Percentiles rank a stretch among this genome's conserved stretches.
Conservation (phyloP, 306 rosid genomes). For the Luffa aegyptiaca region DNA sequence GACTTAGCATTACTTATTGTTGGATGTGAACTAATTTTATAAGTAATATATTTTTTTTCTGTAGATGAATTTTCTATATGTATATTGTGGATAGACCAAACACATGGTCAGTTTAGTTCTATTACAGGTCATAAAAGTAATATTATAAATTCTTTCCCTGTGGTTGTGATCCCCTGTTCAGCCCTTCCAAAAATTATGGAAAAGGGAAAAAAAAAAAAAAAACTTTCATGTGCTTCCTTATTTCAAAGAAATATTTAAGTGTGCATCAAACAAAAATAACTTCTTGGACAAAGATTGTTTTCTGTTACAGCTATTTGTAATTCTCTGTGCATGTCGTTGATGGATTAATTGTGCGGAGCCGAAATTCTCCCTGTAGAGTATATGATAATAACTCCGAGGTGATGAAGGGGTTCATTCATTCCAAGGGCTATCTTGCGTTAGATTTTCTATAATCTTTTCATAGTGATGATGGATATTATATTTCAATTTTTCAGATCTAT, state of each 20-base stretch:
- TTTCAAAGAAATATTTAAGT: not conserved
- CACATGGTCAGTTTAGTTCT: not conserved
- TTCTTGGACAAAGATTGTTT: not conserved
- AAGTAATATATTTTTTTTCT: not conserved
- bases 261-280: not conserved
- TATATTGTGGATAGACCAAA: not conserved
- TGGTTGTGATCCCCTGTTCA: not conserved
- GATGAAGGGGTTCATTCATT: not conserved
- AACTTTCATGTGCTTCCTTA: not conserved
- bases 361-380: not conserved
- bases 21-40: not conserved
- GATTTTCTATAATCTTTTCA: not conserved
- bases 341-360: not conserved
- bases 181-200: not conserved
- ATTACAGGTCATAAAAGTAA: not conserved
- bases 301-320: not conserved
- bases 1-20: not conserved
- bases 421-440: not conserved
- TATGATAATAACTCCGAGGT: not conserved
- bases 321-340: not conserved
- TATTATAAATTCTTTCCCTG: not conserved
- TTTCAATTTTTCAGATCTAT: not conserved
- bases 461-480: not conserved
- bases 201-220: not conserved
- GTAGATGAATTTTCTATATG: not conserved